Conservation (phyloP, 73 alveolate genomes). For the Paramecium octaurelia region DNA sequence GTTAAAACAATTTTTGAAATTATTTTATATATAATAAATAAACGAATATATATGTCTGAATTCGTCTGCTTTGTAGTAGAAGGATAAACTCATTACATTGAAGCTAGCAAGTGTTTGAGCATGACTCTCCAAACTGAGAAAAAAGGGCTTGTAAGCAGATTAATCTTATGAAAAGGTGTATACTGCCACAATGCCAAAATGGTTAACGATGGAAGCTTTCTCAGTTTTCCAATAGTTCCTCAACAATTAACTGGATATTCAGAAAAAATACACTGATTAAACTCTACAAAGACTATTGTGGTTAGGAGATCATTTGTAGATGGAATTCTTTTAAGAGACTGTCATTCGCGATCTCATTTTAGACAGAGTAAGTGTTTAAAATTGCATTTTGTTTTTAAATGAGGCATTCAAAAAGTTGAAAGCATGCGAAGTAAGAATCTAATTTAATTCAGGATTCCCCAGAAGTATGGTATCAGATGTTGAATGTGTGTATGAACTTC, state of each 20-base stretch:
- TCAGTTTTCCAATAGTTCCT: constrained; percentile 23
- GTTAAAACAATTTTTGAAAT: not conserved
- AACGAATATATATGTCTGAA: constrained; percentile 39
- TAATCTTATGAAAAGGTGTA: not conserved
- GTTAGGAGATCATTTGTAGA: constrained; percentile 61
- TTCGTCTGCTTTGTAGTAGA: constrained; percentile 40
- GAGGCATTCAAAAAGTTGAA: constrained; percentile 63
- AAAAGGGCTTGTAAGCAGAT: not conserved
- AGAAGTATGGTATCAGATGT: constrained; percentile 58
- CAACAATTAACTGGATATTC: constrained; percentile 6
- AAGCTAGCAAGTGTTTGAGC: not conserved
- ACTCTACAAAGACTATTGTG: constrained; percentile 49
- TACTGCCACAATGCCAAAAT: constrained; percentile 55
- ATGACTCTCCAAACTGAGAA: constrained; percentile 11
- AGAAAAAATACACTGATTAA: constrained; percentile 39
- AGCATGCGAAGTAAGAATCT: constrained; percentile 47
- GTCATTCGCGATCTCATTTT: constrained; percentile 49
- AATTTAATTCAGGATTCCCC: constrained; percentile 13
- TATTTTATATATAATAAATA: not conserved
- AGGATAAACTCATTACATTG: not conserved
- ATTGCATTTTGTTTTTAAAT: constrained; percentile 55
- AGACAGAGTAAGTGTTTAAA: constrained; percentile 28
- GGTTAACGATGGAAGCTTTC: constrained; percentile 56
- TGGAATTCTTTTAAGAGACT: constrained; percentile 51
- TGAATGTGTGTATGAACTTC: constrained; percentile 56